Conservation (phyloP, 2,329 filamentous ascomycete species). For the Aureobasidium namibiae region DNA sequence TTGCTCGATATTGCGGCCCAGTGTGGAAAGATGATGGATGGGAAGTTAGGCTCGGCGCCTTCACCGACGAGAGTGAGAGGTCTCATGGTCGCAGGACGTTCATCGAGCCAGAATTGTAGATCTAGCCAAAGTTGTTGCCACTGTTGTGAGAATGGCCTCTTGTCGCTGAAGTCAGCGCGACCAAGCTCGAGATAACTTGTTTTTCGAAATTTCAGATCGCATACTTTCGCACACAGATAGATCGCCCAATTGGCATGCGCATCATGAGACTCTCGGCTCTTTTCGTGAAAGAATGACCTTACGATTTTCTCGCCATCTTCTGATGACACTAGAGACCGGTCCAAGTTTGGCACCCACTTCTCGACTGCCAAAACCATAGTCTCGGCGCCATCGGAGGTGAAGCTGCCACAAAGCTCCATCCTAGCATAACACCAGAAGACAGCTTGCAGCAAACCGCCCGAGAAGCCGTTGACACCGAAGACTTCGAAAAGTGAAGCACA, state of each 20-base stretch:
- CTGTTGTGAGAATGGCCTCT: background rate
- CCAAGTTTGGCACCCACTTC: background rate
- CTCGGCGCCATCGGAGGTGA: background rate
- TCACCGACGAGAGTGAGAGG: background rate
- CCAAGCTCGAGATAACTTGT: slow-evolving; percentile 1
- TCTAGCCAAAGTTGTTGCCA: slow-evolving; percentile 1
- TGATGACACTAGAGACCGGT: background rate
- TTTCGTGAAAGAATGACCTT: background rate
- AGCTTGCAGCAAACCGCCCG: background rate
- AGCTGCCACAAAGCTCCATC: background rate
- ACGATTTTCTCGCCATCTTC: background rate
- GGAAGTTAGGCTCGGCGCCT: background rate
- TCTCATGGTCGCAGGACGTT: background rate
- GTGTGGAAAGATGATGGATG: background rate
- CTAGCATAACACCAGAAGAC: background rate
- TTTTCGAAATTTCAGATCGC: background rate
- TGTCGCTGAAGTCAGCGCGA: background rate
- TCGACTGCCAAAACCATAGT: background rate
- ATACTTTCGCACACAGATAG: background rate
- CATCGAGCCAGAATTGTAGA: background rate
- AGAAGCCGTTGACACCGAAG: slow-evolving; percentile 4
- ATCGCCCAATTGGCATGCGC: slow-evolving; percentile 5
- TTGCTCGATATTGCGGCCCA: slow-evolving; percentile 4
- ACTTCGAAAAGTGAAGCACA: slow-evolving; percentile 1
- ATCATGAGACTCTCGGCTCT: background rate